A percentile compares a stretch with the other conserved stretches of the same genome.
Evolutionary conservation across 108 stramenopile genomes (phyloP).

Genomic region (Stephanodiscus triporus): DNA sequence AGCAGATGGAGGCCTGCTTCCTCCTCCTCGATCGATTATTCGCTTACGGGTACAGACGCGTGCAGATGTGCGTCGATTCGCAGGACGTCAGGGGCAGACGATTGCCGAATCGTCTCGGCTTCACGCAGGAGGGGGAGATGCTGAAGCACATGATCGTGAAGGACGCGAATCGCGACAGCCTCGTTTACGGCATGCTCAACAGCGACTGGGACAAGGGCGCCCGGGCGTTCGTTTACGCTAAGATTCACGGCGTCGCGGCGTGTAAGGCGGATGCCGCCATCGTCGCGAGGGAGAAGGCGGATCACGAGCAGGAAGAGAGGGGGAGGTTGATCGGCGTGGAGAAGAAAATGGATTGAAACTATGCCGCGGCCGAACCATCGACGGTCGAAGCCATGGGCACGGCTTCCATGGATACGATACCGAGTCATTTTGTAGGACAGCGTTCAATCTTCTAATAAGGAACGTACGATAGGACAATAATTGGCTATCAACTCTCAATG

Average conservation of each 20-base stretch:
- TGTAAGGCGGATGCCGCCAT: slow-evolving; percentile 59
- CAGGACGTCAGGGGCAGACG: slow-evolving; percentile 62
- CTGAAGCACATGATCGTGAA: slow-evolving; percentile 81
- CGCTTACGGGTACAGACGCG: slow-evolving; percentile 81
- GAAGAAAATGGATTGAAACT: slow-evolving; percentile 26
- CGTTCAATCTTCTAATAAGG: neutral
- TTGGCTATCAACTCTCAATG: slow-evolving; percentile 6
- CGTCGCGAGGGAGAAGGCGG: slow-evolving; percentile 73
- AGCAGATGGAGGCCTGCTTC: slow-evolving; percentile 82
- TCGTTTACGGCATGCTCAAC: slow-evolving; percentile 85
- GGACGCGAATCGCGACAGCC: slow-evolving; percentile 78
- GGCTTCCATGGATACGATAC: no score
- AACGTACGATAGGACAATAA: neutral
- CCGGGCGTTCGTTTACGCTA: slow-evolving; percentile 59
- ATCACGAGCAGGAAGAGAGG: slow-evolving; percentile 58
- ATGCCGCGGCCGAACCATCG: no score
- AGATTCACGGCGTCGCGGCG: slow-evolving; percentile 69
- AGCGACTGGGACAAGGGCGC: slow-evolving; percentile 89
- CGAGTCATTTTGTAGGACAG: no score
- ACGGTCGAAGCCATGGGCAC: no score
- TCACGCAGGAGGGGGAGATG: slow-evolving; percentile 73
- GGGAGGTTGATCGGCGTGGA: slow-evolving; percentile 8
- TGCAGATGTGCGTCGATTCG: slow-evolving; percentile 75
- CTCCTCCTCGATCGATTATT: slow-evolving; percentile 80
- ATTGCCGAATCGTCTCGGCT: slow-evolving; percentile 68